A percentile compares a stretch with the other conserved stretches of the same genome.
phyloP scores from a whole-genome alignment of 2,329 filamentous ascomycete species.

The Sporothrix schenckii region DNA sequence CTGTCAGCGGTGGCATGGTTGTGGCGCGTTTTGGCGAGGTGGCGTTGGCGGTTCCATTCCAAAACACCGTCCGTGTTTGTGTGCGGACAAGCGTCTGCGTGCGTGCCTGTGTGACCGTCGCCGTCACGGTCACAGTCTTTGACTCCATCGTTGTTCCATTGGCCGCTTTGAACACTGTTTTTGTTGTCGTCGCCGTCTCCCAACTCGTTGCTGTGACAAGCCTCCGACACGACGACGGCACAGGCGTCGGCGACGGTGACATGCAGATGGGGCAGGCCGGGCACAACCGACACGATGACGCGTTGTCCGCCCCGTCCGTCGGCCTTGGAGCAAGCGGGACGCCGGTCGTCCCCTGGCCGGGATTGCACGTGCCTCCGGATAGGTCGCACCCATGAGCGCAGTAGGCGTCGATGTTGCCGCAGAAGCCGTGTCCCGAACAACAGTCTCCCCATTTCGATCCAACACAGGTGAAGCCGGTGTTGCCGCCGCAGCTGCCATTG shows the following conservation, averaged over 20 bases:
- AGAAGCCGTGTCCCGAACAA: not conserved
- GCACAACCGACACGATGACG: not conserved
- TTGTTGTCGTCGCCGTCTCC: slow-evolving; percentile 11
- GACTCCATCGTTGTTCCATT: not conserved
- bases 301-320: not conserved
- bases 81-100: slow-evolving; percentile 3
- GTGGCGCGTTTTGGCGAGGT: not conserved
- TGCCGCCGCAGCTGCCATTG: not conserved
- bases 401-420: not conserved
- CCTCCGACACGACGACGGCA: not conserved
- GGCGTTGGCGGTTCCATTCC: not conserved
- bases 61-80: not conserved
- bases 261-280: slow-evolving; percentile 6
- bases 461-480: not conserved
- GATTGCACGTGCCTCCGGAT: not conserved
- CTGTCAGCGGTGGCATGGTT: not conserved
- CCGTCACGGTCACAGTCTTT: not conserved
- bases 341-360: not conserved
- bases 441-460: slow-evolving; percentile 4
- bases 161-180: not conserved
- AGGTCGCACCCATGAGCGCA: not conserved
- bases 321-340: not conserved
- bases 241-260: not conserved
- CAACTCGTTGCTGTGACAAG: not conserved
- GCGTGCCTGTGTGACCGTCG: not conserved